A percentile compares a stretch with the other conserved stretches of the same genome.
Evolutionary conservation across 306 rosid genomes (phyloP).

Genomic region (Lupinus albus): DNA sequence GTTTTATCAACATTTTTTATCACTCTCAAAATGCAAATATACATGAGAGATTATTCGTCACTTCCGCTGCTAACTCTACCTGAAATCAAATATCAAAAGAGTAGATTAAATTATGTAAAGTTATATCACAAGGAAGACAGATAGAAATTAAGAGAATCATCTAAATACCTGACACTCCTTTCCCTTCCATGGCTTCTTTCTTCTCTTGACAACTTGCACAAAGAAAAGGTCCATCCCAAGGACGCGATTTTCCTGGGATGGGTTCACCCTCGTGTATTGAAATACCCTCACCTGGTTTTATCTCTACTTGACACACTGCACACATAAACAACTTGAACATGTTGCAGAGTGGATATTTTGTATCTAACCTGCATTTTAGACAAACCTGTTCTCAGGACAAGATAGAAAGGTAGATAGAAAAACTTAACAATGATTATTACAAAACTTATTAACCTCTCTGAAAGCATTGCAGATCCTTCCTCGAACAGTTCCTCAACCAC

Average conservation of each 20-base stretch:
- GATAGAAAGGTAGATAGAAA: conserved; percentile 22
- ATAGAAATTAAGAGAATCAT: conserved; percentile 26
- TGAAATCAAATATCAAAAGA: conserved; percentile 52
- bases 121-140: conserved; percentile 24
- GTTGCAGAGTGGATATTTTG: conserved; percentile 94
- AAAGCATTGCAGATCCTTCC: conserved; percentile 96
- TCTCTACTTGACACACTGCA: conserved; percentile 93
- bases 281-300: conserved; percentile 93
- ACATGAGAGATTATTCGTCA: conserved; percentile 65
- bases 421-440: conserved; percentile 8
- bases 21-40: conserved; percentile 60
- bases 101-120: conserved; percentile 28
- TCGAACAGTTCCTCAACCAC: conserved; percentile 81
- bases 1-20: conserved; percentile 50
- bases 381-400: conserved; percentile 38
- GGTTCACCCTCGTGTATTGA: conserved; percentile 73
- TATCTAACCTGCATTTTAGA: conserved; percentile 77
- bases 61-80: conserved; percentile 86
- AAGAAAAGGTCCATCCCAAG: conserved; percentile 99
- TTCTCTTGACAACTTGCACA: conserved; percentile 95
- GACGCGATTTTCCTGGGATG: conserved; percentile 70
- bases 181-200: conserved; percentile 99
- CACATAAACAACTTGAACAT: conserved; percentile 96
- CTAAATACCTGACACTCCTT: conserved; percentile 65
- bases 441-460: conserved; percentile 78